Percentiles rank a stretch among this genome's conserved stretches.
Conservation (phyloP, 176 grass and related monocot genomes). For the Ensete glaucum region DNA sequence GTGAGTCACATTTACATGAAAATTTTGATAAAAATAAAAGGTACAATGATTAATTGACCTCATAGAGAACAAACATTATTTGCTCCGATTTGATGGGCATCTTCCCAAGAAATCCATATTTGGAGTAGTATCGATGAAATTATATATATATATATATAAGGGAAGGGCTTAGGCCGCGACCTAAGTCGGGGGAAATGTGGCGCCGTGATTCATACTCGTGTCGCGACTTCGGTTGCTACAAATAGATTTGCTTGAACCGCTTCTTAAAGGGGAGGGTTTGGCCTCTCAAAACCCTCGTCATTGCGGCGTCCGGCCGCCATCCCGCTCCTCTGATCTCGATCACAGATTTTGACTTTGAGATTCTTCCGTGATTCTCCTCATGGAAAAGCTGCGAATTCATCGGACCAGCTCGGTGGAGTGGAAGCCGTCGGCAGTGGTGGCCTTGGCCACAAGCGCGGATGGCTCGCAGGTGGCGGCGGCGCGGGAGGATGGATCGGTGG, state of each 20-base stretch:
- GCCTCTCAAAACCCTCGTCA: neutral
- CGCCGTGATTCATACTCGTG: too few species aligned
- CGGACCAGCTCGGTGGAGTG: slow-evolving; percentile 48
- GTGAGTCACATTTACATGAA: too few species aligned
- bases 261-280: neutral
- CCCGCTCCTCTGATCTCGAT: neutral
- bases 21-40: too few species aligned
- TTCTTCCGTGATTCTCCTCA: slow-evolving; percentile 1
- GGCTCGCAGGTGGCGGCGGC: slow-evolving; percentile 74
- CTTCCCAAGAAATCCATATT: too few species aligned
- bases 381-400: slow-evolving; percentile 78
- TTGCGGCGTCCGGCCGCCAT: neutral
- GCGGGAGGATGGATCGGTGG: slow-evolving; percentile 61
- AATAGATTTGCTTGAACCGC: neutral
- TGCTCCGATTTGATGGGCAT: too few species aligned
- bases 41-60: too few species aligned
- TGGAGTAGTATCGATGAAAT: too few species aligned
- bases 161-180: too few species aligned
- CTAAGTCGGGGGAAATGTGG: too few species aligned
- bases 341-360: neutral
- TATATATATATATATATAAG: too few species aligned
- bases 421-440: slow-evolving; percentile 60
- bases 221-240: neutral
- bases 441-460: slow-evolving; percentile 57
- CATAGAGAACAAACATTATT: too few species aligned